Base-by-base conservation (phyloP, 345 rosid species). In the Brassica cretica region DNA sequence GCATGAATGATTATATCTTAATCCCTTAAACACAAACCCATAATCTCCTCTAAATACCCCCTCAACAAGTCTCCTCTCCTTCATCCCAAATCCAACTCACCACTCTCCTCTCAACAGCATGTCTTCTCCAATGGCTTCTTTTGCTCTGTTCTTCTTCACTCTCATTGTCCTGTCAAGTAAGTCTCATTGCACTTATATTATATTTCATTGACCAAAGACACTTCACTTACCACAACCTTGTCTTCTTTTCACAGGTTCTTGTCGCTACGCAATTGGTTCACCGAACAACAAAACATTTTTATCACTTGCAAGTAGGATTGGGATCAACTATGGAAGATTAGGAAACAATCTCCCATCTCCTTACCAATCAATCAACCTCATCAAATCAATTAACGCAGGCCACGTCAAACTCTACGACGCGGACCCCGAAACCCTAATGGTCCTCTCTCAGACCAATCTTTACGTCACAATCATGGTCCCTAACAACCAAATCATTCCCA, bases 361-460 rank as follows among this genome's bases (percentile, higher is more conserved):
- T 6, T 82, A 64, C 72, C 81, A 69, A 58, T 84, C 94, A 2
- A 81, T 89, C 18, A 78, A 87, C 68, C 80, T 73, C 39, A 83
- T 91, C 49, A 84, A 80, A 76, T 73, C 86, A 39, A 67, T 89
- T 73, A 78, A 83, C 49, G 89, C 89, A 0, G 82, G 87, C 3
- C 77, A 79, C 0, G 89, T 89, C 0, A 91, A 91, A 84, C 81
- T 91, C 63, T 89, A 91, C 19, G 85, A 88, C n/a, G 86, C 90
- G 4, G 76, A 86, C 63, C 87, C 87, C 1, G 91, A 89, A 69
- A 82, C 86, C 82, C 72, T 89, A 76, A 76, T 5, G 56, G 80
- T 88, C 46, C 80, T 89, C 24, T 76, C 89, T 10, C 84, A 87
- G 39, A 86, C 89, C 39, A 75, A 84, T 12, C 81, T 91, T 25